These are phyloP conservation scores for Phytopythium boreale DNA, from an alignment of 352 stramenopile species.

Conservation along the genomic window DNA sequence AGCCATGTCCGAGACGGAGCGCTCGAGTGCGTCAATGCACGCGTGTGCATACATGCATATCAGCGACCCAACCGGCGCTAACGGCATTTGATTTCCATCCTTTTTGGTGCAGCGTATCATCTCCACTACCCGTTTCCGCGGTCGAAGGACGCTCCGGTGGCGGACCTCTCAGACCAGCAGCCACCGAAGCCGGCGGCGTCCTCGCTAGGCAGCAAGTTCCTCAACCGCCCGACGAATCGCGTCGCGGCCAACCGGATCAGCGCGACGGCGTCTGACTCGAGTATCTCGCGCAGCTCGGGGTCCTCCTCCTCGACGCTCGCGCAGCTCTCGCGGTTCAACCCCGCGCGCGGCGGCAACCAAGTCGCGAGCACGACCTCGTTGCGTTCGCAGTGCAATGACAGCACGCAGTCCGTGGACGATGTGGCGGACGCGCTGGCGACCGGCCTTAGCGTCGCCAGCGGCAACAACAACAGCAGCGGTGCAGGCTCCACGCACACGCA, in stretches of 20 bases:
- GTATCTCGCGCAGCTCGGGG: conserved; percentile 18
- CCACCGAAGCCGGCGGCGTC: conserved; percentile 12
- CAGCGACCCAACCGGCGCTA: neutral
- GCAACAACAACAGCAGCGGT: conserved; percentile 15
- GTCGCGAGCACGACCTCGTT: conserved; percentile 12
- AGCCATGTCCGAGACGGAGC: conserved; percentile 31
- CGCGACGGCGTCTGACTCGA: conserved; percentile 17
- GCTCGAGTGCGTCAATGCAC: conserved; percentile 10
- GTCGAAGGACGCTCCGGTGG: conserved; percentile 28
- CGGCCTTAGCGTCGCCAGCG: conserved; percentile 8
- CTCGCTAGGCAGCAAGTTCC: conserved; percentile 26
- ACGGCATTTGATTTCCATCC: conserved; percentile 3
- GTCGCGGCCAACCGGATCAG: conserved; percentile 8
- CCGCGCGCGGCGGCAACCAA: conserved; percentile 23
- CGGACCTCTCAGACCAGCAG: conserved; percentile 27
- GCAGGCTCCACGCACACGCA: neutral
- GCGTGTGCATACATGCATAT: neutral
- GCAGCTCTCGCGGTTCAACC: conserved; percentile 45
- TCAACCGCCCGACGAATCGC: conserved; percentile 28
- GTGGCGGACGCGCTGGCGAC: neutral
- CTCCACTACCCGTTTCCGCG: conserved; percentile 42
- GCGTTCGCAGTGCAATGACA: conserved; percentile 2
- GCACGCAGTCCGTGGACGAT: conserved; percentile 3
- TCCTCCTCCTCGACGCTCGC: conserved; percentile 27
- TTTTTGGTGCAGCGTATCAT: conserved; percentile 24